Conservation (phyloP, 2,329 filamentous ascomycete genomes). For the Tolypocladium tundrense region DNA sequence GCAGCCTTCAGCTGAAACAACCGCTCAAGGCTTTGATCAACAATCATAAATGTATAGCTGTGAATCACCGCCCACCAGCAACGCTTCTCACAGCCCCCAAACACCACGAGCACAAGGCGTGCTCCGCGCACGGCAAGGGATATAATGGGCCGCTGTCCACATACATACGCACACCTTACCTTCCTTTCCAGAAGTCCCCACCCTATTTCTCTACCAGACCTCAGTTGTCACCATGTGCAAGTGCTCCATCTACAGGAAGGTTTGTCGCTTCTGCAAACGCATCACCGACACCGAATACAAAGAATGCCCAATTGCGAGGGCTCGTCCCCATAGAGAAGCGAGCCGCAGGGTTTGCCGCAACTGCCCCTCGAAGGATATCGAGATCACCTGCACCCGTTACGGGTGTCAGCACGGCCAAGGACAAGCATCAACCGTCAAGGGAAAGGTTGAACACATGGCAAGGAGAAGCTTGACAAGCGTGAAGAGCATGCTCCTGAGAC, state of each 20-base stretch:
- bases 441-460: not conserved
- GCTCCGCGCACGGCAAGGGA: not conserved
- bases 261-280: not conserved
- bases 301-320: not conserved
- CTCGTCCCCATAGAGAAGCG: not conserved
- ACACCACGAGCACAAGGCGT: not conserved
- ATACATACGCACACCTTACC: not conserved
- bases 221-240: not conserved
- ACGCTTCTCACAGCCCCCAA: not conserved
- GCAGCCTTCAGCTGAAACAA: not conserved
- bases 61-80: not conserved
- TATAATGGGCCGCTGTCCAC: not conserved
- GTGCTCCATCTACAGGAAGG: not conserved
- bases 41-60: not conserved
- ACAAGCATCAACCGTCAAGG: not conserved
- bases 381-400: not conserved
- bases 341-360: not conserved
- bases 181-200: not conserved
- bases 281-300: not conserved
- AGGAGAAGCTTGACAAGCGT: not conserved
- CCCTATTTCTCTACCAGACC: not conserved
- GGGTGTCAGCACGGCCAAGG: not conserved
- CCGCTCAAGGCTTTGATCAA: not conserved
- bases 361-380: not conserved
- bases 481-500: not conserved